phyloP scores from a whole-genome alignment of 305 asterid genomes.

The Fraxinus nigra region DNA sequence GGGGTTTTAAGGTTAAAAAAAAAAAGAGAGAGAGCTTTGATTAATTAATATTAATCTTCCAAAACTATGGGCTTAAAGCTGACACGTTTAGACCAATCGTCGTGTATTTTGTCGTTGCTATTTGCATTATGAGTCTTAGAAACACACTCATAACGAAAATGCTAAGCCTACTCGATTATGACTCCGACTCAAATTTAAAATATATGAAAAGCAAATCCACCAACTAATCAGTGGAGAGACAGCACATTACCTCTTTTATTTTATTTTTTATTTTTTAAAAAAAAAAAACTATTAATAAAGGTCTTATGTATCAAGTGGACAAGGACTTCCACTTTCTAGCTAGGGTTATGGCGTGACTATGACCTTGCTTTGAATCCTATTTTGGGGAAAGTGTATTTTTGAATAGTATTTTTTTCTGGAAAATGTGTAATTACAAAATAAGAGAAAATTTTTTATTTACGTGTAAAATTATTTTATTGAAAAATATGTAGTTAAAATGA shows the following conservation, averaged over 20 bases:
- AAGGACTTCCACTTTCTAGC: neutral
- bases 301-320: neutral
- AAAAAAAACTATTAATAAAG: neutral
- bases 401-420: too few species aligned
- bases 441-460: too few species aligned
- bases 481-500: too few species aligned
- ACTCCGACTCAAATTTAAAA: constrained; percentile 16
- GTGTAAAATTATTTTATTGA: too few species aligned
- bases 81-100: constrained; percentile 27
- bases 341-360: neutral
- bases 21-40: constrained; percentile 9
- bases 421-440: too few species aligned
- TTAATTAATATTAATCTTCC: constrained; percentile 22
- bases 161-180: constrained; percentile 29
- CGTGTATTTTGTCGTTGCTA: neutral
- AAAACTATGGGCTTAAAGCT: constrained; percentile 33
- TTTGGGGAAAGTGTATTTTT: too few species aligned
- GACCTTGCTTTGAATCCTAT: too few species aligned
- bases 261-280: neutral
- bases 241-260: constrained; percentile 11
- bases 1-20: constrained; percentile 30
- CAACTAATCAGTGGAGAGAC: constrained; percentile 34
- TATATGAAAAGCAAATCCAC: constrained; percentile 31
- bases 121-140: neutral
- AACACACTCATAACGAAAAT: neutral